phyloP scores from a whole-genome alignment of 2,329 filamentous ascomycete genomes.

The Verticillium nubilum region DNA sequence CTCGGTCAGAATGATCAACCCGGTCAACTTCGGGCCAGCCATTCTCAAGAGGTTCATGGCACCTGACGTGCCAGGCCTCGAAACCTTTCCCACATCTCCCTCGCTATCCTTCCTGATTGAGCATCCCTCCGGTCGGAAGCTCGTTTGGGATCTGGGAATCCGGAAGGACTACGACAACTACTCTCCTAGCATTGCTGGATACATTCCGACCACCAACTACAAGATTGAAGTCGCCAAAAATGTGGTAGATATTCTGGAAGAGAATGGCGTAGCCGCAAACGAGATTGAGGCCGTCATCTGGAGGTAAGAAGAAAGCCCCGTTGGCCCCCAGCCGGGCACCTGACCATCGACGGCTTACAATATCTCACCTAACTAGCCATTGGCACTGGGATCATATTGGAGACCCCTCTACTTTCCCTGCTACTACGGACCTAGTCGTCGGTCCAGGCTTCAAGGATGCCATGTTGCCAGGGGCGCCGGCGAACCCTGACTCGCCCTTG shows the following conservation, averaged over 20 bases:
- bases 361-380: slow-evolving; percentile 25
- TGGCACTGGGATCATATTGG: slow-evolving; percentile 49
- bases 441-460: slow-evolving; percentile 44
- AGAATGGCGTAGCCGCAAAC: slow-evolving; percentile 4
- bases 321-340: too few species aligned
- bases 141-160: slow-evolving; percentile 23
- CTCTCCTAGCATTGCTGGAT: slow-evolving; percentile 16
- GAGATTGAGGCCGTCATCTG: slow-evolving; percentile 10
- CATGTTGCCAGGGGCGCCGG: slow-evolving; percentile 41
- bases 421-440: slow-evolving; percentile 39
- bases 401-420: slow-evolving; percentile 39
- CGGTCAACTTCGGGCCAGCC: slow-evolving; percentile 32
- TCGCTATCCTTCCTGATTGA: slow-evolving; percentile 24
- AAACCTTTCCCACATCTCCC: slow-evolving; percentile 22
- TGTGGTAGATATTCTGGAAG: slow-evolving; percentile 16
- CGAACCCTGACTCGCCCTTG: slow-evolving; percentile 24
- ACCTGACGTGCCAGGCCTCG: slow-evolving; percentile 26
- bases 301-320: slow-evolving; percentile 2
- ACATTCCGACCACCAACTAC: slow-evolving; percentile 20
- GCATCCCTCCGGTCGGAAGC: slow-evolving; percentile 19
- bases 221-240: slow-evolving; percentile 18
- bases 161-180: slow-evolving; percentile 22
- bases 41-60: slow-evolving; percentile 31
- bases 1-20: slow-evolving; percentile 27
- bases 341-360: not conserved